Evolutionary conservation across 768 basidiomycete species (phyloP), one percentile per base, ranked within the genome.

Genomic region (Cystofilobasidium capitatum): DNA sequence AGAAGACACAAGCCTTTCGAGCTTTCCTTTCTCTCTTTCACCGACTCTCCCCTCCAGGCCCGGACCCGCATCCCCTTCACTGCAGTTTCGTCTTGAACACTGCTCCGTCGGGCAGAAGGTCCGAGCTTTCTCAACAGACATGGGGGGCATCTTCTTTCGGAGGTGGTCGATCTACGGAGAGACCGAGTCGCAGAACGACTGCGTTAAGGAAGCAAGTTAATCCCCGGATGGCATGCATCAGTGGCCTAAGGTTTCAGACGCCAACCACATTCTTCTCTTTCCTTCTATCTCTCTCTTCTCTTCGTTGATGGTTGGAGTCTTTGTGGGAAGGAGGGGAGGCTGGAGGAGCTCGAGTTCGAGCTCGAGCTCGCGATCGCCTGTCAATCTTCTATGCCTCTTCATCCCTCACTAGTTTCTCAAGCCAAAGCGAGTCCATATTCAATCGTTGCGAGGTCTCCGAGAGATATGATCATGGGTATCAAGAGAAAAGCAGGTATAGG

Each of bases 31-130:
- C 20, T 24, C 7, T 49, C 24, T 24, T 42, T 24, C 22, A 26
- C 29, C 51, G 51, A 55, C 51, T 55, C 51, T 55, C 31, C 51
- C 24, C 17, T 20, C 51, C 51, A n/a, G 51, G n/a, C n/a, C 51
- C 51, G 29, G 51, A 33, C 51, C 51, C 20, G 51, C n/a, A n/a
- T 12, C 51, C 29, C 51, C 20, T 31, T 22, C 51, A 55, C 33
- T 55, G 51, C 51, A 31, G 51, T n/a, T 31, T 55, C 51, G 51
- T 55, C 51, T 55, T 55, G 51, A 55, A 31, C 51, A 31, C 31
- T 31, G 51, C 51, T 55, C 51, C 51, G 51, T 8, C 29, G 51
- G 51, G 29, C 10, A 55, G 51, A 31, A 31, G 51, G 33, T 14
- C 29, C 29, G 51, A 31, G 6, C 29, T 4, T n/a, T n/a, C n/a